phyloP scores from a whole-genome alignment of 2,329 filamentous ascomycete species.

The Ploettnerulaceae sp. region DNA sequence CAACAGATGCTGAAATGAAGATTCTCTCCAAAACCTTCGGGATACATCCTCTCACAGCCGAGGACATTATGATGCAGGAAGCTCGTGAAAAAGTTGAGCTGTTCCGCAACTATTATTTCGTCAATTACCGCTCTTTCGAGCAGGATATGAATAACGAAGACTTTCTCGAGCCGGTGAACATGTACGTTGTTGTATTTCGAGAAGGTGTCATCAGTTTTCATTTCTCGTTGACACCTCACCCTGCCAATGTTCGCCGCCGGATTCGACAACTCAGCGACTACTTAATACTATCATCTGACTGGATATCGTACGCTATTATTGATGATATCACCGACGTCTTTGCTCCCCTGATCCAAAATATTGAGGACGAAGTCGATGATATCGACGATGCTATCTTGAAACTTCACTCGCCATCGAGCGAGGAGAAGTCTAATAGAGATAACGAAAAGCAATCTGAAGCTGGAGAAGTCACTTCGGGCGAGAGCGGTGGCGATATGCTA shows the following conservation, averaged over 20 bases:
- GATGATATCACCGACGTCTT: conserved; percentile 98
- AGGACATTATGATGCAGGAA: conserved; percentile 97
- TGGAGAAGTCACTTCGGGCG: conserved; percentile 36
- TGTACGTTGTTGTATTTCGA: conserved; percentile 95
- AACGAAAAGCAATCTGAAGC: conserved; percentile 43
- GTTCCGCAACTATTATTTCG: conserved; percentile 96
- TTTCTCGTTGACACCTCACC: conserved; percentile 92
- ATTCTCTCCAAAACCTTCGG: conserved; percentile 87
- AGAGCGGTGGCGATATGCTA: conserved; percentile 73
- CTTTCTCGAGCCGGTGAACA: conserved; percentile 91
- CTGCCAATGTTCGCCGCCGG: conserved; percentile 88
- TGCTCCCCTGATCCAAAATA: conserved; percentile 82
- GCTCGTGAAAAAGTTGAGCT: conserved; percentile 96
- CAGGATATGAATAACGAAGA: conserved; percentile 86
- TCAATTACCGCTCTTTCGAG: conserved; percentile 97
- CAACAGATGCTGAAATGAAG: conserved; percentile 94
- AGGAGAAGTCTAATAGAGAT: conserved; percentile 39
- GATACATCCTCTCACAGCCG: conserved; percentile 90
- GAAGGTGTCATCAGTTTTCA: conserved; percentile 96
- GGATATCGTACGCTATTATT: conserved; percentile 97
- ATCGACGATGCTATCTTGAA: conserved; percentile 89
- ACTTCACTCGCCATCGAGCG: conserved; percentile 59
- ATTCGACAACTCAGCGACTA: conserved; percentile 94
- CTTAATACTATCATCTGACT: conserved; percentile 86
- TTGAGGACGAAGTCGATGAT: conserved; percentile 94